These are phyloP conservation scores for Phytophthora cajani DNA, from an alignment of 352 stramenopile genomes.

Conservation along the genomic window DNA sequence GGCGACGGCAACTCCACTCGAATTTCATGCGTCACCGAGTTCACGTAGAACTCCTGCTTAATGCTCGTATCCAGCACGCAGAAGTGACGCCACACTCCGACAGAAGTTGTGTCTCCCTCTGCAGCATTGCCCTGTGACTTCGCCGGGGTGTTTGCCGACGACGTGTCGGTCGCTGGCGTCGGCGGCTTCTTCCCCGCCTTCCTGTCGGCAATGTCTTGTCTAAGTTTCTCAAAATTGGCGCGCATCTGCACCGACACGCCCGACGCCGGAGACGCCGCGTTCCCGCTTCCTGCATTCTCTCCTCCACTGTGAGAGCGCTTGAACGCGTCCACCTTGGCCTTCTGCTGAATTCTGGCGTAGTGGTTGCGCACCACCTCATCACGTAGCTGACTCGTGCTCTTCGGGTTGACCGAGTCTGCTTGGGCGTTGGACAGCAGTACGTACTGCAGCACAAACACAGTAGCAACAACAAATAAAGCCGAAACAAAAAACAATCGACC, in stretches of 20 bases:
- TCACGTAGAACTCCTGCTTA: conserved; percentile 79
- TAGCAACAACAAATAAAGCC: conserved; percentile 1
- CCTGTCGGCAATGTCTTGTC: conserved; percentile 70
- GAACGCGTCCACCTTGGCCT: conserved; percentile 48
- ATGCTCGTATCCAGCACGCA: conserved; percentile 58
- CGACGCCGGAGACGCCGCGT: conserved; percentile 37
- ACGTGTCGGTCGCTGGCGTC: conserved; percentile 23
- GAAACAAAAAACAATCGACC: conserved; percentile 6
- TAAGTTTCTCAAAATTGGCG: conserved; percentile 77
- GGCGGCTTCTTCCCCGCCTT: conserved; percentile 48
- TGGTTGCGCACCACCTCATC: conserved; percentile 80
- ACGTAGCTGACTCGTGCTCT: conserved; percentile 62
- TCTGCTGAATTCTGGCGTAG: conserved; percentile 68
- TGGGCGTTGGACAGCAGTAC: conserved; percentile 83
- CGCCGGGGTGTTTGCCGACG: conserved; percentile 20
- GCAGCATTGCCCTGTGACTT: conserved; percentile 18
- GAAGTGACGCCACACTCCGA: conserved; percentile 76
- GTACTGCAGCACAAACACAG: conserved; percentile 49
- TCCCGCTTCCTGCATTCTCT: conserved; percentile 34
- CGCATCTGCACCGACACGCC: conserved; percentile 66
- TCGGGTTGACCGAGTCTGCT: conserved; percentile 80
- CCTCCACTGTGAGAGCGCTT: conserved; percentile 30
- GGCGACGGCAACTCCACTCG: conserved; percentile 60
- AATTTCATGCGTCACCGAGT: conserved; percentile 80
- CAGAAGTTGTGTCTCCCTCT: conserved; percentile 25